A percentile compares a stretch with the other conserved stretches of the same genome.
Evolutionary conservation across 306 rosid species (phyloP).

Genomic region (Luffa aegyptiaca): DNA sequence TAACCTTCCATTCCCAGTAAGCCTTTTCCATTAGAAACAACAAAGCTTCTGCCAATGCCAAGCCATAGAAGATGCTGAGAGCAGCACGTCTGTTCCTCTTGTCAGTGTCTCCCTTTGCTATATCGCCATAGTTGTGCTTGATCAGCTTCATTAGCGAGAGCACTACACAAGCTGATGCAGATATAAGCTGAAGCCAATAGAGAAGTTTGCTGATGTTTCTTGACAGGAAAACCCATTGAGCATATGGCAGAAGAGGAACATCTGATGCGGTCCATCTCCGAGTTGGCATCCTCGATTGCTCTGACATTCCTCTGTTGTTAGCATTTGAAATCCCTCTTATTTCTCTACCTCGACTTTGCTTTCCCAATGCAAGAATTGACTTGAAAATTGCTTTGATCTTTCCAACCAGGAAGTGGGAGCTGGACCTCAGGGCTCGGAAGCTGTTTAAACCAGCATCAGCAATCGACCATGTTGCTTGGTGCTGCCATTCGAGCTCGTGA

Average conservation of each 20-base stretch:
- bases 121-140: slow-evolving; percentile 54
- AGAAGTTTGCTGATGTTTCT: slow-evolving; percentile 68
- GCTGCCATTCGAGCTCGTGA: slow-evolving; percentile 97
- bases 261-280: slow-evolving; percentile 70
- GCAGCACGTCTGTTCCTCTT: slow-evolving; percentile 69
- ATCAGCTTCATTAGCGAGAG: slow-evolving; percentile 63
- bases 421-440: slow-evolving; percentile 37
- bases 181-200: slow-evolving; percentile 87
- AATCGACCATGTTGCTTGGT: slow-evolving; percentile 85
- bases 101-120: slow-evolving; percentile 71
- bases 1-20: slow-evolving; percentile 77
- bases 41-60: slow-evolving; percentile 87
- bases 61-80: slow-evolving; percentile 53
- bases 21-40: slow-evolving; percentile 70
- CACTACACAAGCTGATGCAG: slow-evolving; percentile 72
- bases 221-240: slow-evolving; percentile 53
- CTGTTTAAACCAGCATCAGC: slow-evolving; percentile 59
- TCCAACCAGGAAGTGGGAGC: slow-evolving; percentile 31
- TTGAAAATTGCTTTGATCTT: slow-evolving; percentile 29
- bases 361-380: slow-evolving; percentile 25
- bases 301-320: slow-evolving; percentile 6
- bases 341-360: slow-evolving; percentile 19
- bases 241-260: slow-evolving; percentile 78
- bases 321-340: slow-evolving; percentile 8
- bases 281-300: slow-evolving; percentile 36